Evolutionary conservation across 2,329 filamentous ascomycete genomes (phyloP).

Genomic region (Truncatella angustata): DNA sequence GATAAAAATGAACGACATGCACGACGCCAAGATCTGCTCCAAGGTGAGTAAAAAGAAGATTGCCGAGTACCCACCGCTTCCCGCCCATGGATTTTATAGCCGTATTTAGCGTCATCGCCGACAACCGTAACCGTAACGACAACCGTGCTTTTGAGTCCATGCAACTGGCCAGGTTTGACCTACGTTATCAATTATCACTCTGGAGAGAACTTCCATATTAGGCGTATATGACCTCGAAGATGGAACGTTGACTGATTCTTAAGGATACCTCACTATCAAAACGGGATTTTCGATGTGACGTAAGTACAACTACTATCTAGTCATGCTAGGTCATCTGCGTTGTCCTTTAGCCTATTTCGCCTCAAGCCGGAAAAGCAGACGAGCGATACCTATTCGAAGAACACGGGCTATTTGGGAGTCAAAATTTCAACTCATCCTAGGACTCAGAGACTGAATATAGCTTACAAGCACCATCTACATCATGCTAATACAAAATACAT

Average conservation of each 20-base stretch:
- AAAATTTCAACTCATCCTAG: too few species aligned
- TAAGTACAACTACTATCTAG: neutral
- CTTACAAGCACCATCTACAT: too few species aligned
- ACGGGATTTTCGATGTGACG: neutral
- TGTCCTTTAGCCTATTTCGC: too few species aligned
- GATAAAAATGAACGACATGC: neutral
- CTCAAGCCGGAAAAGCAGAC: too few species aligned
- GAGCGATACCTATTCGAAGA: too few species aligned
- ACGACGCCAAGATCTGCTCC: constrained; percentile 1
- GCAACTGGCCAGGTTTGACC: neutral
- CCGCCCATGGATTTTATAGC: neutral
- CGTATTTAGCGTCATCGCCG: constrained; percentile 2
- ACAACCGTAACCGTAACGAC: constrained; percentile 10
- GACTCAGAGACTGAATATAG: too few species aligned
- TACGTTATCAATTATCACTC: constrained; percentile 1
- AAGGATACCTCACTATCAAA: neutral
- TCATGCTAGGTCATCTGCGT: too few species aligned
- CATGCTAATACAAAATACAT: too few species aligned
- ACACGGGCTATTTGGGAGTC: too few species aligned
- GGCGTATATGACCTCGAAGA: neutral
- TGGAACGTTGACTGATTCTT: constrained; percentile 3
- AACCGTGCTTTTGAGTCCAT: neutral
- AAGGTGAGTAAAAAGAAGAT: neutral
- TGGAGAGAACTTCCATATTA: constrained; percentile 1
- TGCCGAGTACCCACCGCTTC: neutral